Conservation (phyloP, 2,329 filamentous ascomycete genomes). For the Thielaviopsis ethacetica region DNA sequence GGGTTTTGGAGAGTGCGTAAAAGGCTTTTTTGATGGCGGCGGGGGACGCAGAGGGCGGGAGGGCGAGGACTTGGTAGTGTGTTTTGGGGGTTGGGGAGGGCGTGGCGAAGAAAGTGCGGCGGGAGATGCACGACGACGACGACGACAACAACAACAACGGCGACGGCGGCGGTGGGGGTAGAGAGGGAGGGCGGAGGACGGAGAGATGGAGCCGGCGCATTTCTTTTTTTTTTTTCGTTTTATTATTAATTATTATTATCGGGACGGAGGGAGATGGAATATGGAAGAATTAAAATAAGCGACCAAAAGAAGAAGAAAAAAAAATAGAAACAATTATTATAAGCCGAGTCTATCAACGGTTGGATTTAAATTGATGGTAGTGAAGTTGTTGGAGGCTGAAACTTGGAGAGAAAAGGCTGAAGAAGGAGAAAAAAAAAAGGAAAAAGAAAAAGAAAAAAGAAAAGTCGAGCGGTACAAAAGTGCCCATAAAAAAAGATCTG, state of each 20-base stretch:
- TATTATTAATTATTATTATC: no score
- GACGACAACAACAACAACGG: no score
- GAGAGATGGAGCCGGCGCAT: background rate
- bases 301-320: background rate
- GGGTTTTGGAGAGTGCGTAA: slow-evolving; percentile 76
- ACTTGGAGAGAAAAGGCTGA: background rate
- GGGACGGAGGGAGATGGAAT: no score
- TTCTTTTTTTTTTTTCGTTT: background rate
- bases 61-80: slow-evolving; percentile 68
- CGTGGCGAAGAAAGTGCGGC: slow-evolving; percentile 13
- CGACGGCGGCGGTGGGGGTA: background rate
- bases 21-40: slow-evolving; percentile 85
- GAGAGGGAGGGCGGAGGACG: background rate
- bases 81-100: slow-evolving; percentile 22
- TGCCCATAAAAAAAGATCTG: background rate
- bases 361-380: no score
- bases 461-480: background rate
- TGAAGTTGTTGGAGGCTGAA: background rate
- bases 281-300: background rate
- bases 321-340: background rate
- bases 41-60: slow-evolving; percentile 52
- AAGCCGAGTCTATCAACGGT: no score
- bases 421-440: background rate
- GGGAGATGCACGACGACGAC: slow-evolving; percentile 13
- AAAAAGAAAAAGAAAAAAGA: background rate